These are phyloP conservation scores for Trichoderma lentiforme DNA, from an alignment of 2,329 filamentous ascomycete genomes.

Conservation along the genomic window DNA sequence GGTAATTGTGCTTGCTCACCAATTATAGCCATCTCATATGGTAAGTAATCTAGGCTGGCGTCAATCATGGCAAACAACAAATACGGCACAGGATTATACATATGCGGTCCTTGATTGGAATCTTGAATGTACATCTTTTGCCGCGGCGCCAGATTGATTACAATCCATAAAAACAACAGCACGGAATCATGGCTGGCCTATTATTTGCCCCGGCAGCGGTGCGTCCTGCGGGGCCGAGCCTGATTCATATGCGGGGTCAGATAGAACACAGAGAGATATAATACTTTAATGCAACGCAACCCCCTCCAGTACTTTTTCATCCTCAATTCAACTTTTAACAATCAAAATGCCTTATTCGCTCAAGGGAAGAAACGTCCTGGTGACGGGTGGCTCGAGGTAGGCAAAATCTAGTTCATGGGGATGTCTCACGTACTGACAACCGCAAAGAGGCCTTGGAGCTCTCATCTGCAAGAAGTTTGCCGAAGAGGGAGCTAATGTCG, in stretches of 20 bases:
- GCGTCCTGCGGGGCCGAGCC: background rate
- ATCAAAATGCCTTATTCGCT: slow-evolving; percentile 11
- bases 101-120: background rate
- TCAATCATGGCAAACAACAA: background rate
- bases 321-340: background rate
- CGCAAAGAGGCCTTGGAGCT: slow-evolving; percentile 6
- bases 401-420: background rate
- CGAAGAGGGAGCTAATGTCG: slow-evolving; percentile 8
- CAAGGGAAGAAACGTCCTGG: slow-evolving; percentile 9
- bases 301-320: background rate
- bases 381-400: slow-evolving; percentile 11
- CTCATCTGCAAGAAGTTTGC: slow-evolving; percentile 12
- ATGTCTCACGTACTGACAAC: background rate
- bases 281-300: background rate
- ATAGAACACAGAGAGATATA: background rate
- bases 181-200: background rate
- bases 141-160: background rate
- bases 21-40: background rate
- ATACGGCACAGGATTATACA: background rate
- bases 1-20: rapidly evolving
- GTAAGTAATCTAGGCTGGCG: background rate
- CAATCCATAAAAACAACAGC: background rate
- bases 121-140: background rate
- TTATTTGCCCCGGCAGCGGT: background rate
- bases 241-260: background rate